Percentiles rank a stretch among this genome's conserved stretches.
Evolutionary conservation across 805 yeast species (phyloP).

Genomic region (Peterozyma toletana): DNA sequence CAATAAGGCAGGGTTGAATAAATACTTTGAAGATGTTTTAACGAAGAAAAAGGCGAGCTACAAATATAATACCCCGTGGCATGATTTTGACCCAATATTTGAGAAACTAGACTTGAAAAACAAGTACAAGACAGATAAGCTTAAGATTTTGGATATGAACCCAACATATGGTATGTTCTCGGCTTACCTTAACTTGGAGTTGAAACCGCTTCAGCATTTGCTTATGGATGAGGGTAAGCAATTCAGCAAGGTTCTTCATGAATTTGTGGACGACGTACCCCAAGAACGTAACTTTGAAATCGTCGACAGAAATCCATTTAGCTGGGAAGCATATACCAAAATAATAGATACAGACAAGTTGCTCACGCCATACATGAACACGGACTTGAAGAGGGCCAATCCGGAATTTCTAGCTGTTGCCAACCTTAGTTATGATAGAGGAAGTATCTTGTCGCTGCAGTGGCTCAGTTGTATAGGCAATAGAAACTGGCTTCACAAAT

Average conservation of each 20-base stretch:
- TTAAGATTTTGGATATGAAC: constrained; percentile 53
- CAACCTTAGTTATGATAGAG: constrained; percentile 28
- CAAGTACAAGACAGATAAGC: constrained; percentile 26
- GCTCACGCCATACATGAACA: constrained; percentile 15
- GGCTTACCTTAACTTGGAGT: constrained; percentile 48
- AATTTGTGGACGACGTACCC: background rate
- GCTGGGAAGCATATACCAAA: constrained; percentile 55
- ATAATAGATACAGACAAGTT: constrained; percentile 38
- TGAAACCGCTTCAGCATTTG: constrained; percentile 58
- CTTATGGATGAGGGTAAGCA: constrained; percentile 44
- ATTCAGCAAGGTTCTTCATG: background rate
- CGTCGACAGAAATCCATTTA: constrained; percentile 46
- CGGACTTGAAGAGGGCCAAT: constrained; percentile 9
- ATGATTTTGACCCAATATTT: constrained; percentile 27
- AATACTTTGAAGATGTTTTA: background rate
- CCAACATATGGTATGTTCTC: constrained; percentile 58
- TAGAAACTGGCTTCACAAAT: constrained; percentile 67
- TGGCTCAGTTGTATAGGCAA: constrained; percentile 64
- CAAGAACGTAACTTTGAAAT: constrained; percentile 20
- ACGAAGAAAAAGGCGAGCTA: constrained; percentile 11
- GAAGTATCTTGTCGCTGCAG: constrained; percentile 68
- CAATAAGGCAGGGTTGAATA: too few relatives aligned
- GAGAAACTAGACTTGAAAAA: constrained; percentile 35
- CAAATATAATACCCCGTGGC: constrained; percentile 12
- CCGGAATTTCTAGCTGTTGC: constrained; percentile 21